Base-by-base conservation (phyloP, 768 basidiomycete genomes). In the Fomitopsis pulvina region DNA sequence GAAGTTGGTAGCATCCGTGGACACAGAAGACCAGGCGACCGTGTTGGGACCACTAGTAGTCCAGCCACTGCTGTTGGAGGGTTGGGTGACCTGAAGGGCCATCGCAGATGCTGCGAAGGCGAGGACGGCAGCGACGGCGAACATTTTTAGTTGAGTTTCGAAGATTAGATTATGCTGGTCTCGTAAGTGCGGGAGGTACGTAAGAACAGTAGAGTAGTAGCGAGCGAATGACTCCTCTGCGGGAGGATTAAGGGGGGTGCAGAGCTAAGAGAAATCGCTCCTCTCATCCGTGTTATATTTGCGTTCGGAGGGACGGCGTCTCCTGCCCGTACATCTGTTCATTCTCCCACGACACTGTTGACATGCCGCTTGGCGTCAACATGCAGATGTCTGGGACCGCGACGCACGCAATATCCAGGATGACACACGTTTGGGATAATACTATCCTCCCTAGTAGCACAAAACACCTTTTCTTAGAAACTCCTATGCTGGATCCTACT, bases 1-100 rank as follows among this genome's bases (percentile, higher is more conserved):
- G 65, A 92, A 91, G 67, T 78, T 88, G 45, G 50, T 22, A 0
- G 76, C 66, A 61, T 94, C 92, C 8, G 85, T 87, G 47, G 54
- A 52, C 52, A 90, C 89, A 4, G 75, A 74, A 1, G 64, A 43
- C 90, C 90, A 94, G 5, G 68, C 51, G 48, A 90, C 67, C 14
- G 54, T 60, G 57, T 80, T 83, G 46, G 72, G 58, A 34, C 78
- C 83, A 24, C 64, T 62, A 61, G 72, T 75, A 26, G 73, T 75
- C 89, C 88, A 91, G 42, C 74, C 76, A 37, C 59, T 53, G 4
- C 47, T 49, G 52, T 55, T 56, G 56, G 56, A 71, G 39, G 87
- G 86, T 45, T 61, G 65, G 39, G 72, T 76, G 63, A 92, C 78
- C 49, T 62, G 49, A 70, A 83, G 83, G n/a, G 85, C 89, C 50